Evolutionary conservation across 2,329 filamentous ascomycete genomes (phyloP), one percentile per base, ranked within the genome.

Genomic region (Neofusicoccum sp.): DNA sequence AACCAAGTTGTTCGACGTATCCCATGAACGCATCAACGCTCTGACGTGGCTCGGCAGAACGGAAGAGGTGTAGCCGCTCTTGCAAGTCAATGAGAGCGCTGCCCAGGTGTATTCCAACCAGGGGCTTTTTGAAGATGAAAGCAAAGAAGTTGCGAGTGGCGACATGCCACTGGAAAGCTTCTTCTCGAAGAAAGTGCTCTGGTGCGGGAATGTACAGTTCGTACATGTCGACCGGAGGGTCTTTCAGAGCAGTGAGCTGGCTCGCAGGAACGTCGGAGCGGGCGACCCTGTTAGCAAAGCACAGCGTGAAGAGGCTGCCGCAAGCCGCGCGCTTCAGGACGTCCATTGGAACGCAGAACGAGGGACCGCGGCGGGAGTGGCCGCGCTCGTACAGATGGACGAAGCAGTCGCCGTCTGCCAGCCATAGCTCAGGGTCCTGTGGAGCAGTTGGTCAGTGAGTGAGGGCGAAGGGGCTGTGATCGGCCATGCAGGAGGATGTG

Each of bases 81-180:
- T 90, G 78, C n/a, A 94, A 79, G 29, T 82, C 81, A 12, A 89
- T 82, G 8, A 93, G 76, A 0, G 89, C 83, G 22, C 77, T 76
- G 1, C 90, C 89, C 16, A 95, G 81, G 60, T 85, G 83, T 39
- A 82, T 78, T 5, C 90, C 91, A 1, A 92, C 90, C 37, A 93
- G 72, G 0, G 90, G 85, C 64, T 84, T 84, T 3, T 84, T 80
- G 63, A 85, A 83, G 1, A 91, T 74, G 80, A 88, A 93, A 3
- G 91, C 90, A 64, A 93, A 89, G 68, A 92, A 85, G 70, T 94
- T 94, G 12, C 91, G 84, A 3, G 86, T 90, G 1, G 87, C 85
- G 4, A 92, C 71, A 68, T 92, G 88, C 73, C 89, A 89, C 41
- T 80, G 74, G 67, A 87, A 85, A 0, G 84, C 78, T 65, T 87